These are phyloP conservation scores for Xerophyta viscosa DNA, from an alignment of 106 monocot genomes.

Conservation along the genomic window DNA sequence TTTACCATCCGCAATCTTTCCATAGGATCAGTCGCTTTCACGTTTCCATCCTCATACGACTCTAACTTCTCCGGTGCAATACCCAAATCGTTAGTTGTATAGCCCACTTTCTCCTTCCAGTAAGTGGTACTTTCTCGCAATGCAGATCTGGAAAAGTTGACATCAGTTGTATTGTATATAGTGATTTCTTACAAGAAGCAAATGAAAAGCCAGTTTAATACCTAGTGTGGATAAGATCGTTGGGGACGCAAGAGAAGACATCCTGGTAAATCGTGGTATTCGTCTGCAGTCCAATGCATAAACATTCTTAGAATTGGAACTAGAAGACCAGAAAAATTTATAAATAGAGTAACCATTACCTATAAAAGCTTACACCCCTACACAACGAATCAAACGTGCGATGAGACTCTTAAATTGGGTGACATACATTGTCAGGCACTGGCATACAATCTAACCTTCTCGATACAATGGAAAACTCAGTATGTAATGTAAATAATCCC, in stretches of 20 bases:
- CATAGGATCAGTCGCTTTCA: constrained; percentile 37
- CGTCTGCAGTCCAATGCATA: constrained; percentile 17
- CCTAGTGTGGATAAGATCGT: constrained; percentile 95
- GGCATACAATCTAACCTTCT: too few relatives aligned
- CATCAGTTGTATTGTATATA: neutral
- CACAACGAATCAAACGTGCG: too few relatives aligned
- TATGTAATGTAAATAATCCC: too few relatives aligned
- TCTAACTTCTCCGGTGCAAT: constrained; percentile 68
- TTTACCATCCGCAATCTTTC: constrained; percentile 59
- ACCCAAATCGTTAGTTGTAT: constrained; percentile 86
- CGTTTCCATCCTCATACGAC: constrained; percentile 50
- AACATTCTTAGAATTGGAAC: too few relatives aligned
- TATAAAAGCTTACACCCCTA: too few relatives aligned
- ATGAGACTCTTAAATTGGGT: too few relatives aligned
- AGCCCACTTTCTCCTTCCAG: constrained; percentile 89
- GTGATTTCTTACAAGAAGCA: neutral
- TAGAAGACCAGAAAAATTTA: too few relatives aligned
- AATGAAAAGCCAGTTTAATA: constrained; percentile 9
- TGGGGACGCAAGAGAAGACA: constrained; percentile 92
- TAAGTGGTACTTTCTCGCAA: constrained; percentile 54
- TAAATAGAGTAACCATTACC: too few relatives aligned
- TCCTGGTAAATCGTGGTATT: constrained; percentile 84
- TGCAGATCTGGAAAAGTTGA: constrained; percentile 20
- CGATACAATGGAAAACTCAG: too few relatives aligned
- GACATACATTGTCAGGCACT: too few relatives aligned